A percentile compares a stretch with the other conserved stretches of the same genome.
phyloP scores from a whole-genome alignment of 768 basidiomycete species.

The Mycena chlorophos region DNA sequence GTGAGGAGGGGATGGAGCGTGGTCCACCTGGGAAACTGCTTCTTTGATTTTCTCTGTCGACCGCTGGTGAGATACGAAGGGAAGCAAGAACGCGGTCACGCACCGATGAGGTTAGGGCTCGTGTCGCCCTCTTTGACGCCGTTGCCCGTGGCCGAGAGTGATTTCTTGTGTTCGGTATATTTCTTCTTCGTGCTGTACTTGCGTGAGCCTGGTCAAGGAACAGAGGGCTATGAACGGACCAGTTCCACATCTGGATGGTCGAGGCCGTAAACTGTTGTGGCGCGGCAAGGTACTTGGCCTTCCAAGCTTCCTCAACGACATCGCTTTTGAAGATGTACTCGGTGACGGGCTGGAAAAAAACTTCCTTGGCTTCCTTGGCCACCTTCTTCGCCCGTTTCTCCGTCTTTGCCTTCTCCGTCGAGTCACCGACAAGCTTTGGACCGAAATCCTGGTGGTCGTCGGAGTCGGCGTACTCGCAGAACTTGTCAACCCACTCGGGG shows the following conservation, averaged over 20 bases:
- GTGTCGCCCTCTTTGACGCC: background rate
- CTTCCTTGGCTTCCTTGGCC: background rate
- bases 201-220: background rate
- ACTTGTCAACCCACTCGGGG: background rate
- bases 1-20: background rate
- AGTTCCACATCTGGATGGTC: background rate
- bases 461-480: background rate
- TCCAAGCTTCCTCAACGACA: background rate
- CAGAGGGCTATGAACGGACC: background rate
- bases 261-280: background rate
- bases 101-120: background rate
- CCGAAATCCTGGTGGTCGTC: background rate
- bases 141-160: constrained; percentile 25
- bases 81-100: background rate
- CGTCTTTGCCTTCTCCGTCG: background rate
- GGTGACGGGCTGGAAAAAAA: background rate
- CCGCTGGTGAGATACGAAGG: no score
- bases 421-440: background rate
- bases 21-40: background rate
- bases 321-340: background rate
- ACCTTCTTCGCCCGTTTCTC: background rate
- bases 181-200: background rate
- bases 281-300: background rate
- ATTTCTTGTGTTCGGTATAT: background rate
- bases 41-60: background rate